Percentiles rank a stretch among this genome's conserved stretches.
These are phyloP conservation scores for Xerocomus brunneocitrinus DNA, from an alignment of 768 basidiomycete species.

Conservation along the genomic window DNA sequence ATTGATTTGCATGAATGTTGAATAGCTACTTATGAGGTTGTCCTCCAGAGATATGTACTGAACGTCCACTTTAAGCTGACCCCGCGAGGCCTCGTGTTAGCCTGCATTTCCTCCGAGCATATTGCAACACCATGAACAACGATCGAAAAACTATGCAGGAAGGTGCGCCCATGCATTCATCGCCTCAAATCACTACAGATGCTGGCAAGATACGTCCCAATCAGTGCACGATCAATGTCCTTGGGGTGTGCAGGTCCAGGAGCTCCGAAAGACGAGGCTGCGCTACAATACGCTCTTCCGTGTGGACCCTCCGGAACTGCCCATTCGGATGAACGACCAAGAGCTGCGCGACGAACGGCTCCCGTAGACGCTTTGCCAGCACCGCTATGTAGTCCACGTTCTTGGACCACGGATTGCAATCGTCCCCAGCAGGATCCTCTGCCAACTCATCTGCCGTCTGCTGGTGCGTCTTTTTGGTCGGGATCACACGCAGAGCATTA, in stretches of 20 bases:
- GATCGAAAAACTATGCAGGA: background rate
- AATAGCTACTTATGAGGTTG: background rate
- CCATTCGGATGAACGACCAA: slow-evolving; percentile 21
- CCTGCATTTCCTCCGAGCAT: background rate
- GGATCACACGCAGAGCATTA: slow-evolving; percentile 11
- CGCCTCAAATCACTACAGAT: background rate
- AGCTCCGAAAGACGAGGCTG: slow-evolving; percentile 13
- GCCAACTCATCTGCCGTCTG: background rate
- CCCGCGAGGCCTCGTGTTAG: background rate
- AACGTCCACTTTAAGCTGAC: background rate
- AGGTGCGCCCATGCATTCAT: background rate
- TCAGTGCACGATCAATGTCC: slow-evolving; percentile 21
- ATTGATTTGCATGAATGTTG: background rate
- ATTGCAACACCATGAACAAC: background rate
- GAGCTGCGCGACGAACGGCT: slow-evolving; percentile 21
- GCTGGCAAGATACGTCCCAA: background rate
- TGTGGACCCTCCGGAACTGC: slow-evolving; percentile 17
- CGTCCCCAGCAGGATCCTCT: slow-evolving; percentile 1
- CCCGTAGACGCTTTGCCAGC: slow-evolving; percentile 15
- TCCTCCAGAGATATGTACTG: background rate
- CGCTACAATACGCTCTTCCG: slow-evolving; percentile 22
- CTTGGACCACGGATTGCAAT: slow-evolving; percentile 17
- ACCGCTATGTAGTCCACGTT: slow-evolving; percentile 2
- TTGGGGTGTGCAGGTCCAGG: slow-evolving; percentile 16
- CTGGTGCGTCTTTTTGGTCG: background rate